Percentiles rank a stretch among this genome's conserved stretches.
Conservation (phyloP, 306 rosid genomes). For the Styphnolobium japonicum region DNA sequence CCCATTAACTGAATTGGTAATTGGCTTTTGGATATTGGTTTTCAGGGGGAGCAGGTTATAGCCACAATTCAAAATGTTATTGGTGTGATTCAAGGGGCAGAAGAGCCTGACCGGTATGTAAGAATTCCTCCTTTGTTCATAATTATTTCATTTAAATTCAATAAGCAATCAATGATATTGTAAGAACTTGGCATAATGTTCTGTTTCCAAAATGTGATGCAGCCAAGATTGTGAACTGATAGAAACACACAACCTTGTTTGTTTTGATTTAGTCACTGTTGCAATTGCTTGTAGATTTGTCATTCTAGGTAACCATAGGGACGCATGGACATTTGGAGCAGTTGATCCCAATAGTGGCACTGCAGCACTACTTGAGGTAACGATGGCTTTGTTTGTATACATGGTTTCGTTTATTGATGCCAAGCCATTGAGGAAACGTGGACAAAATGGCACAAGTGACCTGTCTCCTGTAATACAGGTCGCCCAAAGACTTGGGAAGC, state of each 20-base stretch:
- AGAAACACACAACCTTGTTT: neutral
- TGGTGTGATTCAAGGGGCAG: constrained; percentile 71
- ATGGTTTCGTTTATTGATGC: neutral
- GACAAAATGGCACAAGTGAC: neutral
- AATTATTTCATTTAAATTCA: neutral
- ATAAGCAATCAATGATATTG: neutral
- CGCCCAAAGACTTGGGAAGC: constrained; percentile 58
- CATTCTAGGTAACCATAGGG: constrained; percentile 77
- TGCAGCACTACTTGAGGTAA: constrained; percentile 70
- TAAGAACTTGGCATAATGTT: neutral
- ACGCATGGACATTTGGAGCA: constrained; percentile 88
- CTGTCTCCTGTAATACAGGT: constrained; percentile 37
- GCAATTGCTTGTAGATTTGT: constrained; percentile 51
- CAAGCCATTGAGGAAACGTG: neutral
- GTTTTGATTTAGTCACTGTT: constrained; percentile 18
- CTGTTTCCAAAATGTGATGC: neutral
- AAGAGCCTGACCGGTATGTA: constrained; percentile 72
- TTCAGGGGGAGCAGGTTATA: constrained; percentile 53
- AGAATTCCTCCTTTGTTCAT: neutral
- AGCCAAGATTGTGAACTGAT: neutral
- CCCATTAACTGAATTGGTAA: neutral
- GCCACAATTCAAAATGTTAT: constrained; percentile 61
- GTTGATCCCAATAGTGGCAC: constrained; percentile 87
- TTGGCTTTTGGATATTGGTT: constrained; percentile 18
- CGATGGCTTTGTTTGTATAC: neutral